Evolutionary conservation across 1,284 basidiomycete genomes (phyloP), one percentile per base, ranked within the genome.

Genomic region (Sphagnurus paluster): DNA sequence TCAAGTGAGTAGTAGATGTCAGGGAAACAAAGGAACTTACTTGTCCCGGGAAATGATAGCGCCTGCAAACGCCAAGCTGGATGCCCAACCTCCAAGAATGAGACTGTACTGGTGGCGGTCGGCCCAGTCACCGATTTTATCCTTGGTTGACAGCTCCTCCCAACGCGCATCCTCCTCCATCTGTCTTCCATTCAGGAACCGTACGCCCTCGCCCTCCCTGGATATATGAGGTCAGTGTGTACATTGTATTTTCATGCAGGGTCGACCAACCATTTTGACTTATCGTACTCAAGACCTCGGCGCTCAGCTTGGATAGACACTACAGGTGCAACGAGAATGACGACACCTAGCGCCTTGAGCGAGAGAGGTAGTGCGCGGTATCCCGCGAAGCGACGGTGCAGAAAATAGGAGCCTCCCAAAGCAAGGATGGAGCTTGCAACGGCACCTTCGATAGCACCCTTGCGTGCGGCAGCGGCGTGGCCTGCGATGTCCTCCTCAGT

Each of bases 51-150:
- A 80, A 51, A 92, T 86, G 48, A 90, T 73, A 20, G 72, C 79
- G 48, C 87, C 87, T 17, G 90, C 83, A 23, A 84, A 66, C 17
- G 74, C 79, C 67, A 94, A 77, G 58, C 84, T 85, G 2, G 76
- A 67, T 1, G 87, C 86, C 93, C 93, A 96, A 42, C 83, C 79
- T 29, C 85, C 88, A 24, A 86, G 77, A 47, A 96, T 90, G 49
- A 93, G 69, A 53, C 79, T 80, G 62, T 90, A 92, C 68, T 93
- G 83, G 63, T 93, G 85, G 38, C 86, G 76, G 38, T 71, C 74
- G 4, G 84, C 79, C 80, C 86, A 92, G 55, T 93, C 89, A 8
- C 72, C 71, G 9, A 80, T 58, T 62, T 89, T 92, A 39, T 90
- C 77, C 24, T 58, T 66, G 2, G 72, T 61, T 8, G 74, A 69